Evolutionary conservation across 805 yeast species (phyloP).

Genomic region (Ogataea pignaliae): DNA sequence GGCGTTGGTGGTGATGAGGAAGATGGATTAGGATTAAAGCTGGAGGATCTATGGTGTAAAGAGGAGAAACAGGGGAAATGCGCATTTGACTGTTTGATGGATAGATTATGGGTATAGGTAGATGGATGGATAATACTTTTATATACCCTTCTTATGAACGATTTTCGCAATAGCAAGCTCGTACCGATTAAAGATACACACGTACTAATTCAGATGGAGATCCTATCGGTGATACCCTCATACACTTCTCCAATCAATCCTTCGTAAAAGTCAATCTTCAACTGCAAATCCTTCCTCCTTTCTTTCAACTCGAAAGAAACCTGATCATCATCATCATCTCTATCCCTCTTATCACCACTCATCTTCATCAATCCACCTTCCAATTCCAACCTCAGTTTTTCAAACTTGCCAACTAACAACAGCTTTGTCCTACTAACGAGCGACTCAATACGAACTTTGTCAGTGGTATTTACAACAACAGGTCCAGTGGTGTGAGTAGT

Average conservation of each 20-base stretch:
- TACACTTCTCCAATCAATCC: slow-evolving; percentile 30
- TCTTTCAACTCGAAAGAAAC: neutral
- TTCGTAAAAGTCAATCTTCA: slow-evolving; percentile 17
- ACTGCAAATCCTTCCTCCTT: neutral
- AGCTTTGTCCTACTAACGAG: slow-evolving; percentile 29
- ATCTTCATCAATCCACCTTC: slow-evolving; percentile 2
- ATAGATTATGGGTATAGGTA: slow-evolving; percentile 17
- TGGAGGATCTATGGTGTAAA: slow-evolving; percentile 28
- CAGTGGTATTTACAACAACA: slow-evolving; percentile 26
- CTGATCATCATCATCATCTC: slow-evolving; percentile 4
- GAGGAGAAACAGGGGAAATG: slow-evolving; percentile 10
- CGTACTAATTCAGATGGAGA: slow-evolving; percentile 21
- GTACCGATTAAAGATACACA: too few relatives aligned
- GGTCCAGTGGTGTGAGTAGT: neutral
- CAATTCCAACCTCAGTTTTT: slow-evolving; percentile 17
- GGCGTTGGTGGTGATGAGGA: neutral
- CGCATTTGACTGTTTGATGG: slow-evolving; percentile 2
- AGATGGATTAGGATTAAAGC: slow-evolving; percentile 10
- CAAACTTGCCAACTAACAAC: slow-evolving; percentile 26
- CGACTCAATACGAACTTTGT: slow-evolving; percentile 30
- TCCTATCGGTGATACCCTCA: slow-evolving; percentile 32
- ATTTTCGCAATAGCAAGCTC: neutral
- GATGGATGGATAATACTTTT: too few relatives aligned
- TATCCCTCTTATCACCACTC: slow-evolving; percentile 7
- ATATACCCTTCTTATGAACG: too few relatives aligned